Evolutionary conservation across 345 rosid genomes (phyloP), one percentile per base, ranked within the genome.

Genomic region (Ceriops tagal): DNA sequence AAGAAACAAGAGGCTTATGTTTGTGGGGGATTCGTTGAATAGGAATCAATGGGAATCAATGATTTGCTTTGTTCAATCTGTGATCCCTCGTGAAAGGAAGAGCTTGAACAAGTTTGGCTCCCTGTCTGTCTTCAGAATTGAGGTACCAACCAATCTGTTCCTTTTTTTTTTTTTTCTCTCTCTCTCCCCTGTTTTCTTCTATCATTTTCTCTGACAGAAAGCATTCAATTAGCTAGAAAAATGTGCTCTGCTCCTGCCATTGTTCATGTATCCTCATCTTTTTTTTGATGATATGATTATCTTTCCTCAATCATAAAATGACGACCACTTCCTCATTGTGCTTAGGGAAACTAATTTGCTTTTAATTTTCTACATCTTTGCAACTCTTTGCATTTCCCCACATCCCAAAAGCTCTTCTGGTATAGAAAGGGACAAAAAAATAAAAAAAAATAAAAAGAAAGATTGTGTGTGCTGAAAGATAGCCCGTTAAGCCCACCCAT

Each of bases 31-130:
- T 78, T 96, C 99, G 9, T 55, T 96, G 68, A 96, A 96, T 74
- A 79, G 99, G 60, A 96, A 96, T 59, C 99, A 95, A 62, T 95
- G 99, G 99, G 99, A 92, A 80, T 95, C 99, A 57, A 86, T 96
- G 99, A 65, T 92, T 74, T 96, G 99, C 76, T 77, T 96, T 84
- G 91, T 82, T 81, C 93, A 96, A 79, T 90, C 99, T 32, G 90
- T 71, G 37, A n/a, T 80, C 75, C 89, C 96, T 49, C 71, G 77
- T 20, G 86, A 88, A 39, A 79, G 80, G 60, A 95, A 95, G 62
- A 87, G 85, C 84, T 77, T 87, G 81, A 85, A 75, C 83, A 85
- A 71, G 68, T 59, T 82, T 52, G 91, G 90, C 20, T 87, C 96
- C 34, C 86, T 88, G 30, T 73, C 89, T 51, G 61, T 89, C 39